phyloP scores from a whole-genome alignment of 1,284 basidiomycete species.

The Termitomyces sp. region DNA sequence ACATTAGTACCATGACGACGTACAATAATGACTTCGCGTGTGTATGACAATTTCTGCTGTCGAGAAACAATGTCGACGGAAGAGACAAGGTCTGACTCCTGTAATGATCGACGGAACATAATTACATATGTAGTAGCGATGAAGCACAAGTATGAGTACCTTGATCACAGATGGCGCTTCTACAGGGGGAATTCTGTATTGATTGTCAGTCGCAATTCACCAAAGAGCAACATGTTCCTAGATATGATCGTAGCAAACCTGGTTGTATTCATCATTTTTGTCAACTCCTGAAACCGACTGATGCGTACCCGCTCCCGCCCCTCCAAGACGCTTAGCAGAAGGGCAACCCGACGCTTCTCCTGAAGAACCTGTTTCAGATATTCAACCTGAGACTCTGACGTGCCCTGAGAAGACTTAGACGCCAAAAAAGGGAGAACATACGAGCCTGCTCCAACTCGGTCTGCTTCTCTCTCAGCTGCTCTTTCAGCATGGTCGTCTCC shows the following conservation, averaged over 20 bases:
- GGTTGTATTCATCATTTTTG: constrained; percentile 14
- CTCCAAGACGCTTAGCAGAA: constrained; percentile 24
- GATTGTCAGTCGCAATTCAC: constrained; percentile 1
- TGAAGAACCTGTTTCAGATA: constrained; percentile 13
- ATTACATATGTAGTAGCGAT: not conserved
- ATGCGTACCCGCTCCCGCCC: constrained; percentile 22
- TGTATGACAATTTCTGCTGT: constrained; percentile 10
- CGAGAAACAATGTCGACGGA: not conserved
- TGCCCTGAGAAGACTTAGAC: not conserved
- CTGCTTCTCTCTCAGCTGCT: constrained; percentile 13
- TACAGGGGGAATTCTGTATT: not conserved
- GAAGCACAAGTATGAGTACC: constrained; percentile 4
- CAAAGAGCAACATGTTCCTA: not conserved
- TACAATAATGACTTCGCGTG: constrained; percentile 22
- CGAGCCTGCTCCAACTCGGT: constrained; percentile 10
- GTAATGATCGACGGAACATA: not conserved
- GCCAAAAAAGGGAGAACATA: constrained; percentile 3
- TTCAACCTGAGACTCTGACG: constrained; percentile 1
- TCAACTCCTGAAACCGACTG: constrained; percentile 22
- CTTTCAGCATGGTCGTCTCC: constrained; percentile 9
- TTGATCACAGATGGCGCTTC: not conserved
- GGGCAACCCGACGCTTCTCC: constrained; percentile 15
- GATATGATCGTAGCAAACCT: constrained; percentile 12
- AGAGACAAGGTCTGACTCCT: not conserved
- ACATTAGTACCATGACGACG: constrained; percentile 3